These are phyloP conservation scores for Exophiala mesophila DNA, from an alignment of 2,329 filamentous ascomycete genomes.

Conservation along the genomic window DNA sequence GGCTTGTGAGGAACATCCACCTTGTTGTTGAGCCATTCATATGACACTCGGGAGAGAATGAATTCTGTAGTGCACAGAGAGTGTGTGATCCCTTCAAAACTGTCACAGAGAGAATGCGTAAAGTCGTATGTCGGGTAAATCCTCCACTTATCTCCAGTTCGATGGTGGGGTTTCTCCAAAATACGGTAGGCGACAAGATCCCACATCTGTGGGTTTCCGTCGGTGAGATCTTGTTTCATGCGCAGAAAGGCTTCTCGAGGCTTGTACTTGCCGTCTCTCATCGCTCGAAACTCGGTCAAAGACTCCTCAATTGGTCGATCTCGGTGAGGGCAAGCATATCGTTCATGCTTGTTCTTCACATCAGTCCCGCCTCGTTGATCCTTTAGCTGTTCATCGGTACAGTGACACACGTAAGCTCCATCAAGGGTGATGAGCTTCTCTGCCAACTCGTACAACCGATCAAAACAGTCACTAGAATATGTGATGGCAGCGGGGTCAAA, in stretches of 20 bases:
- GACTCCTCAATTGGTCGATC: conserved; percentile 70
- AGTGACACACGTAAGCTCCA: conserved; percentile 78
- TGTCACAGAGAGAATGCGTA: conserved; percentile 85
- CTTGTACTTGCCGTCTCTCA: conserved; percentile 88
- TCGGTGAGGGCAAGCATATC: conserved; percentile 77
- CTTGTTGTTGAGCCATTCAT: conserved; percentile 82
- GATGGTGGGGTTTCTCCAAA: conserved; percentile 66
- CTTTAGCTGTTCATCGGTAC: conserved; percentile 71
- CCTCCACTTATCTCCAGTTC: conserved; percentile 77
- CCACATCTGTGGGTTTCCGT: conserved; percentile 93
- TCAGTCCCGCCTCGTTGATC: conserved; percentile 76
- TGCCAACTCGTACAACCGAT: conserved; percentile 79
- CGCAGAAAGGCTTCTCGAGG: conserved; percentile 77
- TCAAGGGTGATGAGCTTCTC: conserved; percentile 73
- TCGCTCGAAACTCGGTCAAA: conserved; percentile 75
- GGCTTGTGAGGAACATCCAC: conserved; percentile 74
- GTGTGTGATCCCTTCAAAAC: conserved; percentile 86
- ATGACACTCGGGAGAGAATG: conserved; percentile 74
- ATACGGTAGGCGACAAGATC: conserved; percentile 89
- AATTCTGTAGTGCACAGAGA: conserved; percentile 93
- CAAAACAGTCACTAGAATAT: conserved; percentile 86
- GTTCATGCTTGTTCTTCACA: conserved; percentile 55
- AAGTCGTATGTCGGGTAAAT: conserved; percentile 97
- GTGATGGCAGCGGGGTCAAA: conserved; percentile 77
- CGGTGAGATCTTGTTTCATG: conserved; percentile 84